A percentile compares a stretch with the other conserved stretches of the same genome.
These are phyloP conservation scores for Pseudonectria foliicola DNA, from an alignment of 2,329 filamentous ascomycete genomes.

Conservation along the genomic window DNA sequence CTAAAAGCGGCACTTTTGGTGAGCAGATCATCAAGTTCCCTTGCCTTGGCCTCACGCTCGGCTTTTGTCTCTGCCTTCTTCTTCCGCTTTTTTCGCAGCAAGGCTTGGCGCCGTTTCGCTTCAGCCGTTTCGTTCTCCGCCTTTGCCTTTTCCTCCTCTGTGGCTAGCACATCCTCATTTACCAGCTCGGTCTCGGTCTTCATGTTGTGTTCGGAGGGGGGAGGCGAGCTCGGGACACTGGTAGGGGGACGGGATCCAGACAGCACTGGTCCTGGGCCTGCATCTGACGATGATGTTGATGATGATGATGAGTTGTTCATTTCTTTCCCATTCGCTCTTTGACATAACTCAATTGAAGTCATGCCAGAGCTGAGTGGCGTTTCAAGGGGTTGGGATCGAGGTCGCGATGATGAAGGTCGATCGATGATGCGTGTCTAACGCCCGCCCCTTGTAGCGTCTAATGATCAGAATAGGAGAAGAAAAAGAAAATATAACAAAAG, in stretches of 20 bases:
- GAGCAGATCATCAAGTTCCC: conserved; percentile 52
- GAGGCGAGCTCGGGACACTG: conserved; percentile 33
- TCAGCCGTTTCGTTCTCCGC: conserved; percentile 41
- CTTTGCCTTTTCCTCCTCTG: conserved; percentile 30
- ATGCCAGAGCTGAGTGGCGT: neutral
- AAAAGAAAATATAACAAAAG: neutral
- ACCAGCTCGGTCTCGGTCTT: conserved; percentile 12
- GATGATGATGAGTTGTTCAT: conserved; percentile 27
- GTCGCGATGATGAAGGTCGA: neutral
- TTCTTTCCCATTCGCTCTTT: too few relatives aligned
- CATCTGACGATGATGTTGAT: too few relatives aligned
- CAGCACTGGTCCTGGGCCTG: conserved; percentile 24
- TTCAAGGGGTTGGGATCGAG: neutral
- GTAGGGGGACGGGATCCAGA: conserved; percentile 25
- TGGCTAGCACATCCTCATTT: conserved; percentile 24
- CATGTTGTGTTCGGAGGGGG: conserved; percentile 14
- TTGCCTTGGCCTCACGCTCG: conserved; percentile 51
- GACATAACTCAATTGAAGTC: too few relatives aligned
- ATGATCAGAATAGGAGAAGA: neutral
- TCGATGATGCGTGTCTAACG: neutral
- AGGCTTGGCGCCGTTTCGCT: conserved; percentile 34
- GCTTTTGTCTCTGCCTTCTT: conserved; percentile 45
- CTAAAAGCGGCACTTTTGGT: conserved; percentile 54
- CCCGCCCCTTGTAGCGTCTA: neutral
- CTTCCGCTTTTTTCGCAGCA: conserved; percentile 33